Evolutionary conservation across 169 alveolate species (phyloP), one percentile per base, ranked within the genome.

Genomic region (Sarcocystis neurona): DNA sequence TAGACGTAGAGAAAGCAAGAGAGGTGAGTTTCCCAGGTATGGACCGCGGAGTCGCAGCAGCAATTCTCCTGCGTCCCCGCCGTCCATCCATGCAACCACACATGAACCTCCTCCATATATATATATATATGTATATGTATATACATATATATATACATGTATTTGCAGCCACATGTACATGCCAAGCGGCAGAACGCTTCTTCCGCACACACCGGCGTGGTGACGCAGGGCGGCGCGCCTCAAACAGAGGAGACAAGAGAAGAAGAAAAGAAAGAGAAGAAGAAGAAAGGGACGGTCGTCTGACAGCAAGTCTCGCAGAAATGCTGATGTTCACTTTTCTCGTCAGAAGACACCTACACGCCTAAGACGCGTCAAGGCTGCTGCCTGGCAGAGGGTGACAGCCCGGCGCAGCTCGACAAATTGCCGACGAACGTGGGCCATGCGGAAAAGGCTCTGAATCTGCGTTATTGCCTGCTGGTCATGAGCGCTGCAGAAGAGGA

Each of bases 401-500:
- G 93, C 91, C 47, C 82, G 32, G 37, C 92, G 86, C 37, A 94
- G 82, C 84, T 80, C 72, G 27, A 91, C 44, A 86, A 89, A 94
- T 77, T 94, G 96, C 79, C 86, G 90, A 41, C 94, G 86, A 72
- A 94, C 88, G 72, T 91, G 87, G 68, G 85, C 90, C 96, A 94
- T 94, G 58, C 96, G 82, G 77, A 93, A 74, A 87, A 94, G 80
- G 85, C 94, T 94, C 85, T 94, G 96, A 37, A 92, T 94, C 85
- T 91, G 92, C n/a, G 89, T 79, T 47, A 94, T 90, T 18, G 95
- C 94, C 2, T 91, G 89, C 1, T 94, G 92, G 63, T 87, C 53
- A 41, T 94, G 92, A 20, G 53, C 48, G 56, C 92, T 89, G 85
- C 53, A 70, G 47, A 32, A 78, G 15, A n/a, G n/a, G n/a, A n/a